Base-by-base conservation (phyloP, 1,284 basidiomycete genomes). In the Cutaneotrichosporon sp. region DNA sequence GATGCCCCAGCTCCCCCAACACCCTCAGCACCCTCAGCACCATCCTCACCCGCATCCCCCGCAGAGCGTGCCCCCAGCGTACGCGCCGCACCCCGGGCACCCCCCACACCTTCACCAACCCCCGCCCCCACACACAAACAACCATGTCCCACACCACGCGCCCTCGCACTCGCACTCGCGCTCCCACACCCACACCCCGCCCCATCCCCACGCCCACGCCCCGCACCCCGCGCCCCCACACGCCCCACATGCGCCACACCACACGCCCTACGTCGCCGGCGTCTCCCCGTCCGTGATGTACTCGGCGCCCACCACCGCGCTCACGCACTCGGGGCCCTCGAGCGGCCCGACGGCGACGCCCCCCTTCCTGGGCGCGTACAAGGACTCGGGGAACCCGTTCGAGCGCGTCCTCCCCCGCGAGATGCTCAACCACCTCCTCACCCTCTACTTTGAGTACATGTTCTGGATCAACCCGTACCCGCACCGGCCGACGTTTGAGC, bases 391-490 rank as follows among this genome's bases (percentile, higher is more conserved):
- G 16, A 42, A 42, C 38, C 16, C 38, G 18, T 24, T 52, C 8
- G 50, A 52, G 10, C 29, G 20, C 10, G 50, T 47, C 6, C 18
- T 56, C 29, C 43, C 29, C 0, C 45, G 45, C 20, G 57, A 60
- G 6, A 50, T 67, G 3, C 58, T 69, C 25, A 54, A 58, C 14
- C 60, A 49, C 63, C 89, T 92, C 68, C 87, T 91, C 62, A 83
- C 86, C 25, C 83, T 92, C 29, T 92, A 91, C 81, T 91, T 91
- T 72, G 89, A 91, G 76, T 91, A 90, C 73, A 89, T 92, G 53
- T 90, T 90, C 74, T 89, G 90, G 31, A 55, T 92, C 51, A 90
- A 89, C 13, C 90, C 90, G 9, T 66, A 65, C 50, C 62, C 70
- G 4, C 73, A 72, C 58, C 67, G 69, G 24, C 89, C 89, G 34